Percentiles rank a stretch among this genome's conserved stretches.
Evolutionary conservation across 2,329 filamentous ascomycete genomes (phyloP).

Genomic region (Claviceps sorghi): DNA sequence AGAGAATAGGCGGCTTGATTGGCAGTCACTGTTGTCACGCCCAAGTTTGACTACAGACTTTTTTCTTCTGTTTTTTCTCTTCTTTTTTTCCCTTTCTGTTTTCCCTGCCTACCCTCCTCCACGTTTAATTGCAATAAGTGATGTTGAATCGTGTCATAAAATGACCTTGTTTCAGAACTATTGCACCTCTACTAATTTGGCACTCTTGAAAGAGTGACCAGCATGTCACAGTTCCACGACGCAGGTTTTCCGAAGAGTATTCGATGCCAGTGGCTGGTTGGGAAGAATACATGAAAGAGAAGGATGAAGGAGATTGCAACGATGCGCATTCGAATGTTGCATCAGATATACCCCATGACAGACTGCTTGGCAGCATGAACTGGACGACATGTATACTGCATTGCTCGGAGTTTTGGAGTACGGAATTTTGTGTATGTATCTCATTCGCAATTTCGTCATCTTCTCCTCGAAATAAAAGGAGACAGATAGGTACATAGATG

Average conservation of each 20-base stretch:
- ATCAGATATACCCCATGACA: conserved; percentile 1
- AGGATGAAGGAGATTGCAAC: not conserved
- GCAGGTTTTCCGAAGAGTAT: conserved; percentile 1
- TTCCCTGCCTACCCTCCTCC: no score
- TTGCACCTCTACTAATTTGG: conserved; percentile 6
- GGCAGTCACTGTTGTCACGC: not conserved
- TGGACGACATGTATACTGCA: conserved; percentile 1
- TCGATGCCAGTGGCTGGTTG: conserved; percentile 1
- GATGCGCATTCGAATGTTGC: not conserved
- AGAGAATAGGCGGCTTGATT: conserved; percentile 4
- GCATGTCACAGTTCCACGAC: conserved; percentile 9
- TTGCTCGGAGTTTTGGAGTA: conserved; percentile 1
- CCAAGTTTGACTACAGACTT: not conserved
- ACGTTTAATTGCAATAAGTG: not conserved
- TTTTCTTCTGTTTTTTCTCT: not conserved
- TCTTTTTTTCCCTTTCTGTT: no score
- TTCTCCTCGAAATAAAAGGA: conserved; percentile 9
- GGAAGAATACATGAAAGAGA: conserved; percentile 4
- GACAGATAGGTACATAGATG: conserved; percentile 9
- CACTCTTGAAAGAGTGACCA: conserved; percentile 7
- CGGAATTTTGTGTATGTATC: conserved; percentile 10
- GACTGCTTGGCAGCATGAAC: not conserved
- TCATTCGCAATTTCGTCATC: conserved; percentile 4
- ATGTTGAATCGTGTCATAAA: not conserved
- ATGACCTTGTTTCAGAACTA: not conserved